Base-by-base conservation (phyloP, 1,139 yeast genomes). In the Taphrina pruni region DNA sequence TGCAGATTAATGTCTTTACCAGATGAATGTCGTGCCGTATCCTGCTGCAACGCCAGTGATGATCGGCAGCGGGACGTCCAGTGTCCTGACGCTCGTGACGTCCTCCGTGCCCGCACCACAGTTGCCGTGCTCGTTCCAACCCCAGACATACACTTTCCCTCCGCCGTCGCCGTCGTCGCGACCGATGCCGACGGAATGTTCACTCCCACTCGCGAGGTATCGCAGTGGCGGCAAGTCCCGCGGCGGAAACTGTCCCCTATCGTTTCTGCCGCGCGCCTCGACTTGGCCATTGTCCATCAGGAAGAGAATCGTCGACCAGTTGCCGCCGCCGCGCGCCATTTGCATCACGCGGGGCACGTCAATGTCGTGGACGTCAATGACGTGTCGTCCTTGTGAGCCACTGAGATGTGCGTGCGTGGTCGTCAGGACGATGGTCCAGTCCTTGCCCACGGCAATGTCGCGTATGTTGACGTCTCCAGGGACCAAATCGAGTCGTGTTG, bases 71-170 rank as follows among this genome's bases (percentile, higher is more conserved):
- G 43, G 45, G 5, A 12, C 35, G n/a, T 45, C 12, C 46, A 57
- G 26, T n/a, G 6, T n/a, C 45, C 45, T 21, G 39, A 60, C 66
- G 48, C 39, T 58, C 26, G 21, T 26, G 7, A 62, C 60, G 54
- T 55, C 56, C 11, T n/a, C 36, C n/a, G 32, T 35, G 35, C 56
- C 71, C 9, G 72, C 72, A 0, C 98, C 98, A 78, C 98, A 93
- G 76, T 94, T 94, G 0, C 99, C 98, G 76, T 94, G 99, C 76
- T 94, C 99, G 36, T 97, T 97, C 99, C 99, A 94, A 0, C 99
- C 99, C 98, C 98, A 94, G 2, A 93, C 84, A 69, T 76, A 80
- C 0, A 90, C 87, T 6, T 73, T 71, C 4, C 79, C 76, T 17
- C 4, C 32, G 32, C 4, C 32, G 32, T 26, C 32, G 32, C 4